These are phyloP conservation scores for Neurospora sp. DNA, from an alignment of 495 filamentous ascomycete genomes.

Conservation along the genomic window DNA sequence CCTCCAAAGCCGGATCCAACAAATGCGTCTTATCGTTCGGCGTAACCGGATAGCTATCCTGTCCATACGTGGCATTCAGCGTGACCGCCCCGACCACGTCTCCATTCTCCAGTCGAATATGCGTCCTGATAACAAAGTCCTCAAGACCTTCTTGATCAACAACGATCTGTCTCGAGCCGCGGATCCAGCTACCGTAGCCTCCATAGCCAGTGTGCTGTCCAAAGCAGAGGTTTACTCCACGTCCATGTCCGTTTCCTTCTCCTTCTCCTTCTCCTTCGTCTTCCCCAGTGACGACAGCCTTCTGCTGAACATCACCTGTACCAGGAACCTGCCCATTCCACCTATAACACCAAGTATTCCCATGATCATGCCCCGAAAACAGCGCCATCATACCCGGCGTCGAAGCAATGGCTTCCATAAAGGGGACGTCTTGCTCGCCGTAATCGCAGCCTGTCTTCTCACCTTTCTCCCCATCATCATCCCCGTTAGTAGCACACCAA, in stretches of 20 bases:
- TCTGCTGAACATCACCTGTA: slow-evolving; percentile 13
- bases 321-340: slow-evolving; percentile 28
- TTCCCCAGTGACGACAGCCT: neutral
- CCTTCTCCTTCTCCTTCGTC: neutral
- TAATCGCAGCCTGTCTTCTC: slow-evolving; percentile 21
- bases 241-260: neutral
- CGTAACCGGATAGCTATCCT: slow-evolving; percentile 44
- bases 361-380: slow-evolving; percentile 64
- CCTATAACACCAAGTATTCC: slow-evolving; percentile 52
- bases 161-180: slow-evolving; percentile 49
- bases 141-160: slow-evolving; percentile 28
- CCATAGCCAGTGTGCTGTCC: slow-evolving; percentile 63
- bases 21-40: slow-evolving; percentile 24
- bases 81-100: slow-evolving; percentile 44
- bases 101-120: slow-evolving; percentile 55
- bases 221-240: slow-evolving; percentile 47
- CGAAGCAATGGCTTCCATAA: slow-evolving; percentile 52
- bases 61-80: slow-evolving; percentile 59
- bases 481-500: slow-evolving; percentile 17
- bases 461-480: slow-evolving; percentile 26
- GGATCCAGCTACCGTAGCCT: slow-evolving; percentile 55
- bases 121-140: slow-evolving; percentile 45
- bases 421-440: slow-evolving; percentile 48
- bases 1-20: neutral
- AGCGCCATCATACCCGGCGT: slow-evolving; percentile 50